Conservation (phyloP, 345 rosid genomes). For the Eucalyptus camaldulensis region DNA sequence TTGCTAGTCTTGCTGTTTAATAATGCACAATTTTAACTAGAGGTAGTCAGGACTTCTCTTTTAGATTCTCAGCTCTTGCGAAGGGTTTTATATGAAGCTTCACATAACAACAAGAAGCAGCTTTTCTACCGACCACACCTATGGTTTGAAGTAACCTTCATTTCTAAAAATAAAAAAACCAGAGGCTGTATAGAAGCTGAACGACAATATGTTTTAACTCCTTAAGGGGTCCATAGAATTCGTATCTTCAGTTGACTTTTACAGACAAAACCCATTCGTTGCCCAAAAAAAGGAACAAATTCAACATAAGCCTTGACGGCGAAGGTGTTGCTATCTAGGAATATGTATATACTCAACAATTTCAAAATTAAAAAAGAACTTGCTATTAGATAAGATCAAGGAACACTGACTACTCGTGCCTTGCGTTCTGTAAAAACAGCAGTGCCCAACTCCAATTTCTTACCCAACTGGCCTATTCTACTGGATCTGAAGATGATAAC, state of each 20-base stretch:
- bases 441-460: neutral
- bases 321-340: neutral
- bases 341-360: neutral
- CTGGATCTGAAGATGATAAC: neutral
- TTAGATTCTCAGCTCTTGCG: neutral
- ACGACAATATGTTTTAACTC: neutral
- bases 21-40: neutral
- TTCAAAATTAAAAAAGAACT: neutral
- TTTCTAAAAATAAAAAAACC: neutral
- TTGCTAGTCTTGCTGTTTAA: neutral
- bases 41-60: neutral
- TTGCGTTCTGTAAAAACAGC: neutral
- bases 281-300: neutral
- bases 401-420: neutral
- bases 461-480: neutral
- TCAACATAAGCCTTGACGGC: neutral
- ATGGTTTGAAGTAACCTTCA: neutral
- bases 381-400: neutral
- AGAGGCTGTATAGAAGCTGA: neutral
- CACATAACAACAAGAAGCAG: neutral
- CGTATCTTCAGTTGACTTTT: neutral
- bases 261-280: neutral
- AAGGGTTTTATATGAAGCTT: neutral
- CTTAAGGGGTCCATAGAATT: neutral
- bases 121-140: neutral